phyloP scores from a whole-genome alignment of 2,329 filamentous ascomycete species.

The Lasiodiplodia theobromae region DNA sequence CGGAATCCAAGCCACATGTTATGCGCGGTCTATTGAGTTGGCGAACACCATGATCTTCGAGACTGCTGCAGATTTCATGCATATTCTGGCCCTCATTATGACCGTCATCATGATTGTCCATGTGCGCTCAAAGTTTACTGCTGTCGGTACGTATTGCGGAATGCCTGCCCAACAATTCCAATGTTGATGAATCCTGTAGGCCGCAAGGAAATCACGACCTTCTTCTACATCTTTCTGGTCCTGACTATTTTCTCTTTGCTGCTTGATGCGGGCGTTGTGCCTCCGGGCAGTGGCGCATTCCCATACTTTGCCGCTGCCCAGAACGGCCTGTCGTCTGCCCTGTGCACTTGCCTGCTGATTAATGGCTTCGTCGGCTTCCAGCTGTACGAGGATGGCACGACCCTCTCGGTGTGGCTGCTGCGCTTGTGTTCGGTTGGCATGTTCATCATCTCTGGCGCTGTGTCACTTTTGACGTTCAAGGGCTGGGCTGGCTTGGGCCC shows the following conservation, averaged over 20 bases:
- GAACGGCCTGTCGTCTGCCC: slow-evolving; percentile 81
- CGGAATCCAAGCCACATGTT: slow-evolving; percentile 89
- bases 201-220: slow-evolving; percentile 77
- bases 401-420: slow-evolving; percentile 91
- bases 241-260: slow-evolving; percentile 88
- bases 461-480: slow-evolving; percentile 92
- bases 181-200: slow-evolving; percentile 53
- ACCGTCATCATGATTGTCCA: slow-evolving; percentile 97
- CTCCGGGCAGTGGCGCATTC: slow-evolving; percentile 79
- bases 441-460: slow-evolving; percentile 85
- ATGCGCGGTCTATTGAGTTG: slow-evolving; percentile 91
- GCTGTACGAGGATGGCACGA: slow-evolving; percentile 95
- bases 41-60: slow-evolving; percentile 99
- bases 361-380: slow-evolving; percentile 99
- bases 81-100: slow-evolving; percentile 90
- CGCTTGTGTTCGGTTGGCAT: slow-evolving; percentile 78
- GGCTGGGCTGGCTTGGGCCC: slow-evolving; percentile 85
- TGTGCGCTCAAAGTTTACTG: slow-evolving; percentile 96
- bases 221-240: slow-evolving; percentile 97
- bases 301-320: slow-evolving; percentile 93
- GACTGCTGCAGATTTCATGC: slow-evolving; percentile 86
- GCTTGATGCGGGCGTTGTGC: slow-evolving; percentile 90
- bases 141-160: slow-evolving; percentile 73
- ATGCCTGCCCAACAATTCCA: not conserved
- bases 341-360: slow-evolving; percentile 88